These are phyloP conservation scores for Aspergillus felis DNA, from an alignment of 2,329 filamentous ascomycete species.

Conservation along the genomic window DNA sequence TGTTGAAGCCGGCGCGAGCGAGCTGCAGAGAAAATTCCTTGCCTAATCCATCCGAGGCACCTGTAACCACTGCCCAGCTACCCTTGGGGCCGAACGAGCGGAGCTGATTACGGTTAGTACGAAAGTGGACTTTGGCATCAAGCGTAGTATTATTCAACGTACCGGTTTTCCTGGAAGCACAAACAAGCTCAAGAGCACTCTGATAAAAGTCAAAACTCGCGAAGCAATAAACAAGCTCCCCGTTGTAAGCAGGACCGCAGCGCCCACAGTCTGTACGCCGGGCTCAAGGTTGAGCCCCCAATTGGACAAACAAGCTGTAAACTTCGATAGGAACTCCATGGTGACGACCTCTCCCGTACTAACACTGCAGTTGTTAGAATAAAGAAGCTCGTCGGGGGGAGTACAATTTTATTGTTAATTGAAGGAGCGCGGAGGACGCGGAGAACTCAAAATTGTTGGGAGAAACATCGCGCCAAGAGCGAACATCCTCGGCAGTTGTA, in stretches of 20 bases:
- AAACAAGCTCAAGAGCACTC: slow-evolving; percentile 64
- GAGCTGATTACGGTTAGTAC: slow-evolving; percentile 56
- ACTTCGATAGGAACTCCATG: slow-evolving; percentile 34
- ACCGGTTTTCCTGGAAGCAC: slow-evolving; percentile 55
- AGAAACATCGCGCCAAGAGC: slow-evolving; percentile 5
- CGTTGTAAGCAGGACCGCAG: slow-evolving; percentile 36
- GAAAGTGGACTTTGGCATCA: neutral
- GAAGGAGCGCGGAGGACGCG: neutral
- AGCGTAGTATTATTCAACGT: slow-evolving; percentile 17
- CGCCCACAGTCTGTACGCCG: slow-evolving; percentile 34
- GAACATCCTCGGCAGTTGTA: neutral
- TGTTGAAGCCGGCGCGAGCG: slow-evolving; percentile 86
- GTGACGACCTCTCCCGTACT: neutral
- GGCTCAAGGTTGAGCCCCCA: slow-evolving; percentile 33
- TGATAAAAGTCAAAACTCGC: slow-evolving; percentile 56
- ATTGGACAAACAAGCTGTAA: slow-evolving; percentile 29
- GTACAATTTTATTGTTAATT: neutral
- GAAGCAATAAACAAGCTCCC: slow-evolving; percentile 58
- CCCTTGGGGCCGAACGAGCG: slow-evolving; percentile 86
- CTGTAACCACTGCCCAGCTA: slow-evolving; percentile 91
- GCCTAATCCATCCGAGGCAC: slow-evolving; percentile 92
- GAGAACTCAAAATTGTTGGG: slow-evolving; percentile 2
- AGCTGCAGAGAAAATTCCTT: slow-evolving; percentile 94
- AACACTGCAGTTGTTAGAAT: neutral
- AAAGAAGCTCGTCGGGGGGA: neutral